Base-by-base conservation (phyloP, 2,329 filamentous ascomycete genomes). In the Acephala macrosclerotiorum region DNA sequence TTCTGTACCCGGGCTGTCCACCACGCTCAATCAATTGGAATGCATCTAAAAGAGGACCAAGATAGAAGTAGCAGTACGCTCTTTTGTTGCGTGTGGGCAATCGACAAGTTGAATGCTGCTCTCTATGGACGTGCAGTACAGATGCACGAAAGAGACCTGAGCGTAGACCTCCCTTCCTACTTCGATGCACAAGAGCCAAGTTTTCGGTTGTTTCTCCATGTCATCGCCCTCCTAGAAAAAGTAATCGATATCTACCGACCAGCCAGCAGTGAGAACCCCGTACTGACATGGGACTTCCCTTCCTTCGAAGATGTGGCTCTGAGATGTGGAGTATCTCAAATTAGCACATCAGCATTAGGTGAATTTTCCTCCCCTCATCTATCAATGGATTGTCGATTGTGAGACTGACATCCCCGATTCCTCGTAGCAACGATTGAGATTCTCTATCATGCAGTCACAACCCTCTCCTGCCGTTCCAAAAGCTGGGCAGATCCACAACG, bases 381-480 rank as follows among this genome's bases (percentile, higher is more conserved):
- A n/a, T n/a, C n/a, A n/a, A n/a, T n/a, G n/a, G n/a, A n/a, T n/a
- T 29, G 20, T 56, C 33, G n/a, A 45, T 11, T 58, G 2, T 47
- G 4, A n/a, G n/a, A 11, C 40, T 60, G 45, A 62, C 7, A 55
- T 33, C 4, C n/a, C 12, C 9, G 33, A 14, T 20, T 12, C 14
- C 42, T 25, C 45, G 20, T 82, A 8, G 65, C 61, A 12, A 89
- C 87, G 0, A 81, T 90, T 7, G 87, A 90, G 69, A 83, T 85
- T 0, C 83, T 90, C 18, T 90, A 90, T 70, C 87, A 90, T 70
- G 86, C 87, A 2, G 84, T 90, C 7, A 84, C 86, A 40, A 88
- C 90, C 9, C 77, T 90, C 1, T 89, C 87, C 0, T 89, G 85
- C 58, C 82, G 87, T n/a, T 69, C 72, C 1, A 71, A 68, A 61